Percentiles rank a stretch among this genome's conserved stretches.
These are phyloP conservation scores for Wickerhamomyces bovis DNA, from an alignment of 805 yeast genomes.

Conservation along the genomic window DNA sequence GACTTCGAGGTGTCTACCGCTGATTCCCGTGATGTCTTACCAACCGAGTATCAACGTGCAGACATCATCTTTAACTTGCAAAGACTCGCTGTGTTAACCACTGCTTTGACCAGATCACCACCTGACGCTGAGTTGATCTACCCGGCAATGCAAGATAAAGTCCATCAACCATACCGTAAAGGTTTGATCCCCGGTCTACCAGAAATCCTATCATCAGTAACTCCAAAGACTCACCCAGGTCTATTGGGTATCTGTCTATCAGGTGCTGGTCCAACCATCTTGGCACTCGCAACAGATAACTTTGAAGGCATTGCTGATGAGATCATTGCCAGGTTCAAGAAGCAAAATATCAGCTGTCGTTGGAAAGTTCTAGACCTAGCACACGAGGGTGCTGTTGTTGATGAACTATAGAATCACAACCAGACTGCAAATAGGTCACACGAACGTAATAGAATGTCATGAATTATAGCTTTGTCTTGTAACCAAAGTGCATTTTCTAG, in stretches of 20 bases:
- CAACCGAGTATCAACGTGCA: constrained; percentile 56
- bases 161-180: constrained; percentile 96
- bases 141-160: constrained; percentile 93
- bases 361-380: constrained; percentile 89
- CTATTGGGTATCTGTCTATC: constrained; percentile 89
- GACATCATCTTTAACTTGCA: constrained; percentile 93
- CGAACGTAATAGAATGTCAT: constrained; percentile 17
- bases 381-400: constrained; percentile 74
- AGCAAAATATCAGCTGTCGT: constrained; percentile 61
- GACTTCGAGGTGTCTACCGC: constrained; percentile 94
- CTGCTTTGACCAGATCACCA: constrained; percentile 80
- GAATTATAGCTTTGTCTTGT: background rate
- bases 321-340: constrained; percentile 62
- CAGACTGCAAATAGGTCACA: background rate
- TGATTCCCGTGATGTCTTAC: constrained; percentile 83
- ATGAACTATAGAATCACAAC: constrained; percentile 6
- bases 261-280: constrained; percentile 97
- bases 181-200: constrained; percentile 86
- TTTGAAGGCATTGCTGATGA: constrained; percentile 77
- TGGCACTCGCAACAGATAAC: constrained; percentile 87
- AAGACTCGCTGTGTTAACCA: constrained; percentile 85
- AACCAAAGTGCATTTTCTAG: background rate
- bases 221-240: constrained; percentile 79
- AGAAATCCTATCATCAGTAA: constrained; percentile 70
- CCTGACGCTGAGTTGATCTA: constrained; percentile 81